Base-by-base conservation (phyloP, 2,329 filamentous ascomycete species). In the Penicillium olsonii region DNA sequence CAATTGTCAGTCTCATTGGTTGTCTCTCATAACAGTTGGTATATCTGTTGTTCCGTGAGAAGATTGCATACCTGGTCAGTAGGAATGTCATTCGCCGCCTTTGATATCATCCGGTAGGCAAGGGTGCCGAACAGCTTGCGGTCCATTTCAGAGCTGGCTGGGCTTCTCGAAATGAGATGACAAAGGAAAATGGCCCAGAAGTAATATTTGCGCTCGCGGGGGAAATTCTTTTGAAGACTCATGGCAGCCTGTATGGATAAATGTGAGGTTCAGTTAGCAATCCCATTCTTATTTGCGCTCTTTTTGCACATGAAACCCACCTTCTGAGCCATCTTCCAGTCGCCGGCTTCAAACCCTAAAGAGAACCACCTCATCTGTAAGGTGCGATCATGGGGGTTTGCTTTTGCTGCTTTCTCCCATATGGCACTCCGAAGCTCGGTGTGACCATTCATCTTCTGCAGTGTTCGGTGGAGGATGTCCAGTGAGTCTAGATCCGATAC, bases 241-340 rank as follows among this genome's bases (percentile, higher is more conserved):
- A 78, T 78, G 38, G 75, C 71, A 50, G 76, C 75, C 75, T 78
- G 50, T 15, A 26, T 31, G 22, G 42, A 10, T 10, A 14, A 26
- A n/a, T 19, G 6, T 11, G 14, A 18, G n/a, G n/a, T n/a, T n/a
- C 42, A 17, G 37, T 57, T 37, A 33, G 27, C 17, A 44, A 38
- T n/a, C 15, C 4, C 2, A n/a, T 9, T 7, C 17, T 40, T 40
- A 20, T n/a, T 9, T 35, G 8, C 9, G 12, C 34, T 29, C 19
- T 18, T 2, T 37, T 42, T 7, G 17, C n/a, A 12, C 26, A 11
- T 24, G 12, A n/a, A 22, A 61, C 70, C 45, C 49, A 78, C 76
- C 71, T 78, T 77, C 54, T 78, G 76, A 33, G 76, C 76, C 40
- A 70, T 72, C 54, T 72, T 74, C 71, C 74, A 78, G 47, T 76